phyloP scores from a whole-genome alignment of 1,284 basidiomycete genomes.

The Peniophora sp. region DNA sequence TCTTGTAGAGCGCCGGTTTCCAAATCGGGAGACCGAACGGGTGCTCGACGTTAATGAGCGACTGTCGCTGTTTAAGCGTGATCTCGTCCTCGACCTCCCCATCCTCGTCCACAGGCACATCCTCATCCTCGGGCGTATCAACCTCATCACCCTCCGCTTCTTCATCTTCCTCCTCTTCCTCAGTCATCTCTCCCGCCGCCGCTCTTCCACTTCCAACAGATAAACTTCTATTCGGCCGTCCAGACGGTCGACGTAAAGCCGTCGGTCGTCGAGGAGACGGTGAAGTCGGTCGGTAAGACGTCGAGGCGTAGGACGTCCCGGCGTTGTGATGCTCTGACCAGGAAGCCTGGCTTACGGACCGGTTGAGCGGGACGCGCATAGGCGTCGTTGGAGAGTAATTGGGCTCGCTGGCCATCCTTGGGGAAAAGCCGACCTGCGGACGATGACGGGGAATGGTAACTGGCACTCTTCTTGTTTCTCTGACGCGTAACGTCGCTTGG shows the following conservation, averaged over 20 bases:
- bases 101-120: constrained; percentile 20
- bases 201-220: constrained; percentile 24
- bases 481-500: no score
- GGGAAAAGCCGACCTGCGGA: no score
- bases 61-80: constrained; percentile 94
- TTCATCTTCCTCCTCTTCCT: constrained; percentile 16
- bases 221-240: constrained; percentile 5
- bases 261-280: constrained; percentile 27
- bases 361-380: constrained; percentile 30
- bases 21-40: constrained; percentile 99
- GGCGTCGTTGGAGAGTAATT: neutral
- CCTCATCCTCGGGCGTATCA: constrained; percentile 5
- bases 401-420: no score
- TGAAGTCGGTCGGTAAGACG: constrained; percentile 27
- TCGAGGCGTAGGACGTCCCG: constrained; percentile 54
- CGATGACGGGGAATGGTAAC: no score
- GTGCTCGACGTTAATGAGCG: constrained; percentile 98
- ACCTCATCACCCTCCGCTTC: constrained; percentile 21
- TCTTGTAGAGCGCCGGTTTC: constrained; percentile 99
- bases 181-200: constrained; percentile 27
- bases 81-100: constrained; percentile 78
- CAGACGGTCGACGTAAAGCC: constrained; percentile 24
- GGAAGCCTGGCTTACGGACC: constrained; percentile 43
- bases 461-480: no score
- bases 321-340: constrained; percentile 59